These are phyloP conservation scores for Haplographium delicatum DNA, from an alignment of 495 filamentous ascomycete species.

Conservation along the genomic window DNA sequence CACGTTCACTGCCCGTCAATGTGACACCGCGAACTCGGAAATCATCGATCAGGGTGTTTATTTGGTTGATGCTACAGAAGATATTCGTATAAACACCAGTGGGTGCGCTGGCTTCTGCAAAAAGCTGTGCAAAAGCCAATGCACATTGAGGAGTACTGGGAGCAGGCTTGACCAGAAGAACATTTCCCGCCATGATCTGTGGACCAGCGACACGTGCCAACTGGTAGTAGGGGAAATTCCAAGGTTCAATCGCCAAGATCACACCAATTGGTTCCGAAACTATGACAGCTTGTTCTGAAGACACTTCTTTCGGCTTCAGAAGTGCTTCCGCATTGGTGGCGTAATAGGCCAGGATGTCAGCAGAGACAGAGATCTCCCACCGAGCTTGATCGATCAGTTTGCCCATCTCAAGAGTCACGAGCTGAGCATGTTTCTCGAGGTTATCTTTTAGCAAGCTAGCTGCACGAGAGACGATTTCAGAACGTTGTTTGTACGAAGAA, in stretches of 20 bases:
- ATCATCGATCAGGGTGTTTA: slow-evolving; percentile 44
- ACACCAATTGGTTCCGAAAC: slow-evolving; percentile 1
- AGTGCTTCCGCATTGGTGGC: not conserved
- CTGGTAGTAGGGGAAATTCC: slow-evolving; percentile 8
- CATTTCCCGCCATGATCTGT: slow-evolving; percentile 70
- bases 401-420: not conserved
- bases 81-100: slow-evolving; percentile 69
- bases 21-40: slow-evolving; percentile 53
- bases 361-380: not conserved
- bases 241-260: slow-evolving; percentile 2
- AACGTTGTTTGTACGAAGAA: too few species aligned
- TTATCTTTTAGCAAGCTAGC: too few species aligned
- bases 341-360: not conserved
- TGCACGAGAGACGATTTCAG: too few species aligned
- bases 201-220: slow-evolving; percentile 1
- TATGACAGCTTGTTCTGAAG: not conserved
- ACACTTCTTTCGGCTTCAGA: not conserved
- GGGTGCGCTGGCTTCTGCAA: slow-evolving; percentile 69
- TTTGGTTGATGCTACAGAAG: slow-evolving; percentile 62
- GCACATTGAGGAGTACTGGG: slow-evolving; percentile 85
- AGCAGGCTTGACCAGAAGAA: slow-evolving; percentile 84
- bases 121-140: slow-evolving; percentile 69
- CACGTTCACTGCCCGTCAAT: slow-evolving; percentile 56
- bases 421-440: not conserved
- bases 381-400: slow-evolving; percentile 1